Evolutionary conservation across 345 rosid genomes (phyloP), one percentile per base, ranked within the genome.

Genomic region (Trapa bicornis): DNA sequence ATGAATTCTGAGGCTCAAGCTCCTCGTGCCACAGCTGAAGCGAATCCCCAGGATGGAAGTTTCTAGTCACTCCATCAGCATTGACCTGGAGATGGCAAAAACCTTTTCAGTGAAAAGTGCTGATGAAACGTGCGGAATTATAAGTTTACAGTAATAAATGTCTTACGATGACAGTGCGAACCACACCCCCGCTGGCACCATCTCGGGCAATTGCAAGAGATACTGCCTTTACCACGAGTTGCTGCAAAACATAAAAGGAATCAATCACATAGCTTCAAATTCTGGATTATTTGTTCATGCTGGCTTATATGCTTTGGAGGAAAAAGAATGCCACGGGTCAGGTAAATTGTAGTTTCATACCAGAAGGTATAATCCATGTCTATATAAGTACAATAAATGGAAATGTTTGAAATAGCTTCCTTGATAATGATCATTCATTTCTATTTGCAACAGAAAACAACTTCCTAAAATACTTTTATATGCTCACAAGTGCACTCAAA

Each of bases 161-260:
- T 70, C 99, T 83, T 83, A 94, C 99, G n/a, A 79, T 77, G 71
- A 91, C 96, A 2, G 99, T 91, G 57, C 99, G 94, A 43, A 91
- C 94, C 6, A 95, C 99, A 7, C 99, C 99, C 0, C 99, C 99
- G 38, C 98, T 95, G 14, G 99, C 97, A 78, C 98, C 99, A 76
- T 95, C 99, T 29, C 96, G 83, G 13, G 96, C 96, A 68, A 89
- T 89, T 68, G 96, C 96, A 37, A 89, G 86, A 13, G 96, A 89
- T 39, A 95, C 96, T 33, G 99, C 96, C 77, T 95, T 91, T 67
- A 91, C 92, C 75, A 89, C 98, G 50, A 95, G 75, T 87, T 85
- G 85, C 99, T 95, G 89, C 53, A 72, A 32, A 36, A 47, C 6
- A 13, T 38, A 47, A 29, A 54, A 58, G 37, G n/a, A 22, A 33